Percentiles rank a stretch among this genome's conserved stretches.
Evolutionary conservation across 805 yeast species (phyloP).

Genomic region (Blastobotrys parvus): DNA sequence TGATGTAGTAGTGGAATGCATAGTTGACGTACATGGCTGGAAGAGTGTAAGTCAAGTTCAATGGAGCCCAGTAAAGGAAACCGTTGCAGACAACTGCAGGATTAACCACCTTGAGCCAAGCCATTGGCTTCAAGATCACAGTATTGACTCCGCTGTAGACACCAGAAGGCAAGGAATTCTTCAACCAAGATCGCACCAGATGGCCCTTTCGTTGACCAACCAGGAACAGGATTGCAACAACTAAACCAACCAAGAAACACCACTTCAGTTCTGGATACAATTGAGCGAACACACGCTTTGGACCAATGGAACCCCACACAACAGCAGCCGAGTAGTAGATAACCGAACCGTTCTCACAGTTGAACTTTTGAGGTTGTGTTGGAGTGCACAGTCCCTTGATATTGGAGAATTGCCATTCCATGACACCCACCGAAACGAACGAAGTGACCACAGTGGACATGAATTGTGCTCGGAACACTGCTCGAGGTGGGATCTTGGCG

Average conservation of each 20-base stretch:
- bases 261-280: conserved; percentile 18
- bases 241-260: conserved; percentile 16
- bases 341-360: conserved; percentile 29
- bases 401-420: conserved; percentile 28
- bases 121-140: neutral
- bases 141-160: neutral
- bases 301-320: conserved; percentile 39
- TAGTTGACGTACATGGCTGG: conserved; percentile 36
- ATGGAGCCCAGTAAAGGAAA: conserved; percentile 33
- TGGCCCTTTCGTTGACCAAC: neutral
- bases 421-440: conserved; percentile 24
- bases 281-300: conserved; percentile 35
- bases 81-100: conserved; percentile 22
- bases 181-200: neutral
- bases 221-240: conserved; percentile 3
- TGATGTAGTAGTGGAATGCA: conserved; percentile 37
- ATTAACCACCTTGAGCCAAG: conserved; percentile 1
- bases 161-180: neutral
- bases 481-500: conserved; percentile 35
- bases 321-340: conserved; percentile 44
- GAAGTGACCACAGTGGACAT: conserved; percentile 34
- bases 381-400: conserved; percentile 24
- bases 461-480: conserved; percentile 34
- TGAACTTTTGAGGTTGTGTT: conserved; percentile 26
- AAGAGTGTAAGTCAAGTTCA: conserved; percentile 35